phyloP scores from a whole-genome alignment of 108 stramenopile species.

The Asterionellopsis glacialis region DNA sequence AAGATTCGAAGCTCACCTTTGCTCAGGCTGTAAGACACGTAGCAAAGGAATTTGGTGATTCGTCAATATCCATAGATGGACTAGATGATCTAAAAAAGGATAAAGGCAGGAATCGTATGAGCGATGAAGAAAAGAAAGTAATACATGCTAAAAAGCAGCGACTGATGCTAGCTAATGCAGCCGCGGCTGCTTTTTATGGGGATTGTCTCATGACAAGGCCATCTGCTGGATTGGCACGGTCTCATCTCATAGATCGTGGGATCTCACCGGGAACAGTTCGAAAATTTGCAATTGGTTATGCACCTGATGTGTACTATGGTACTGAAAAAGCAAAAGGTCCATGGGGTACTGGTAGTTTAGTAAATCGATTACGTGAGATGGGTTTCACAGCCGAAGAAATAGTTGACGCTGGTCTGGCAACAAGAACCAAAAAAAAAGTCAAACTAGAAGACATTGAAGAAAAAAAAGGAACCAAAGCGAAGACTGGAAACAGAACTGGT shows the following conservation, averaged over 20 bases:
- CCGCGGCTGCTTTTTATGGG: slow-evolving; percentile 83
- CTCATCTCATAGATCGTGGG: slow-evolving; percentile 59
- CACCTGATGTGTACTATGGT: slow-evolving; percentile 78
- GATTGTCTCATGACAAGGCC: slow-evolving; percentile 54
- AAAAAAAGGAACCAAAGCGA: no score
- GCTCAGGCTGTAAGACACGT: slow-evolving; percentile 62
- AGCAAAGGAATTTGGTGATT: slow-evolving; percentile 41
- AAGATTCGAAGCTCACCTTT: slow-evolving; percentile 60
- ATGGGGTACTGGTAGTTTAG: slow-evolving; percentile 73
- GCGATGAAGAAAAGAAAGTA: not conserved
- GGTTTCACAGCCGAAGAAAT: slow-evolving; percentile 75
- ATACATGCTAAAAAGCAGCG: slow-evolving; percentile 18
- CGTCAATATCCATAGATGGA: not conserved
- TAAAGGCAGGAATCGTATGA: not conserved
- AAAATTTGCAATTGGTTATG: slow-evolving; percentile 85
- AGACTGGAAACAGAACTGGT: no score
- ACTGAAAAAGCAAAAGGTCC: slow-evolving; percentile 5
- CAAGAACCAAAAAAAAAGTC: slow-evolving; percentile 34
- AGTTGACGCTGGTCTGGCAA: slow-evolving; percentile 83
- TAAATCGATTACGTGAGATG: slow-evolving; percentile 57
- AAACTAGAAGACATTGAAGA: not conserved
- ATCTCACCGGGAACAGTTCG: slow-evolving; percentile 56
- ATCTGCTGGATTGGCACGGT: slow-evolving; percentile 61
- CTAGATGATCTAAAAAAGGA: slow-evolving; percentile 8
- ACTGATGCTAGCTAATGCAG: slow-evolving; percentile 57